A percentile compares a stretch with the other conserved stretches of the same genome.
phyloP scores from a whole-genome alignment of 306 rosid species.

The Clitoria ternatea region DNA sequence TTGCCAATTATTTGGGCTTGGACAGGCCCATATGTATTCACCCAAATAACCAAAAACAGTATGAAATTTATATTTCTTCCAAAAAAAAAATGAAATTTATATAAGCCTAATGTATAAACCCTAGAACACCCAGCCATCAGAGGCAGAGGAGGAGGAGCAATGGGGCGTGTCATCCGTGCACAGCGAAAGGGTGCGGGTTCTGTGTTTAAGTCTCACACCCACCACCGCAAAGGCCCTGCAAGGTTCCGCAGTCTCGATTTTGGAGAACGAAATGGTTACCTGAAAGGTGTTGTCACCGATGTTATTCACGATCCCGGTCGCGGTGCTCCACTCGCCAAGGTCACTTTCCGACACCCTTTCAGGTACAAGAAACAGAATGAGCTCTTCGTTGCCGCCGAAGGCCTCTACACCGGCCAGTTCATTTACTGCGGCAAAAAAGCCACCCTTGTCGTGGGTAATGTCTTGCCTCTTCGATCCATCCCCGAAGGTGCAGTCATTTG shows the following conservation, averaged over 20 bases:
- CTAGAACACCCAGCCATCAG: too few species aligned
- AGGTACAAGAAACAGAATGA: conserved; percentile 68
- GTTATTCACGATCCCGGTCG: conserved; percentile 80
- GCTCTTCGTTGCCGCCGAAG: conserved; percentile 69
- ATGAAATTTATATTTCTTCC: too few species aligned
- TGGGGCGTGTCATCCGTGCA: conserved; percentile 78
- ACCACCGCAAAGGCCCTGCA: conserved; percentile 80
- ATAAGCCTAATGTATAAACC: too few species aligned
- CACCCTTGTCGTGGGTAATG: conserved; percentile 66
- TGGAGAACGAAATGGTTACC: conserved; percentile 75
- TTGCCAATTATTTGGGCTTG: too few species aligned
- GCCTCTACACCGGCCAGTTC: conserved; percentile 72
- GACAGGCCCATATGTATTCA: too few species aligned
- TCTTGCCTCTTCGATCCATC: conserved; percentile 57
- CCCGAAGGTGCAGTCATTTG: conserved; percentile 84
- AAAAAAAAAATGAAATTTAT: too few species aligned
- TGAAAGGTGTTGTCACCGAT: conserved; percentile 69
- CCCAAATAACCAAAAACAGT: too few species aligned
- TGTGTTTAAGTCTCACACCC: conserved; percentile 80
- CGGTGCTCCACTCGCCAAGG: conserved; percentile 77
- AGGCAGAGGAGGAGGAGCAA: neutral
- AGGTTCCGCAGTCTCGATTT: conserved; percentile 69
- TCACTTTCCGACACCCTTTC: conserved; percentile 69
- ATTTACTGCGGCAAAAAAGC: conserved; percentile 82
- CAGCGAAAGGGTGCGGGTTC: conserved; percentile 91